phyloP scores from a whole-genome alignment of 2,329 filamentous ascomycete species.

The Diplodia mutila region DNA sequence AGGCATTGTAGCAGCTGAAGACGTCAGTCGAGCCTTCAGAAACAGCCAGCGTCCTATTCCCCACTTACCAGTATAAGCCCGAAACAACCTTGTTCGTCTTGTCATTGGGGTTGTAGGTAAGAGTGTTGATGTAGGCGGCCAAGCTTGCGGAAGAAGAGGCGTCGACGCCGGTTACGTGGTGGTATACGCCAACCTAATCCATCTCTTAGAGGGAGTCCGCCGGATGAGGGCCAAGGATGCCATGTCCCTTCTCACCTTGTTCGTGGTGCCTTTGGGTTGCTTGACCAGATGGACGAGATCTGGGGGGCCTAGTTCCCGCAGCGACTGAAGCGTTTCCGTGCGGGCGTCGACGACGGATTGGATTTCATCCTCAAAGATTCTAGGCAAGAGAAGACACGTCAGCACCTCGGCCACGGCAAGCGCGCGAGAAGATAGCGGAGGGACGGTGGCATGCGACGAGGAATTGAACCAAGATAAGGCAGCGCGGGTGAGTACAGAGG shows the following conservation, averaged over 20 bases:
- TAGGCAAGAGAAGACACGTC: conserved; percentile 44
- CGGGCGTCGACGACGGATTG: conserved; percentile 91
- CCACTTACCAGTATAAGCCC: conserved; percentile 82
- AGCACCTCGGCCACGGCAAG: conserved; percentile 6
- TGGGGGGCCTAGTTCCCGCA: conserved; percentile 92
- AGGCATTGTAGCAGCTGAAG: conserved; percentile 91
- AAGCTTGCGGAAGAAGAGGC: conserved; percentile 96
- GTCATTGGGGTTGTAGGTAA: conserved; percentile 86
- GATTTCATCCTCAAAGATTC: conserved; percentile 90
- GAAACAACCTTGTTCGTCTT: conserved; percentile 89
- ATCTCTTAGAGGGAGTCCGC: neutral
- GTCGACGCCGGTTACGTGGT: conserved; percentile 96
- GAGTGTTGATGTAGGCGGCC: conserved; percentile 96
- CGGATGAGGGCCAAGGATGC: neutral
- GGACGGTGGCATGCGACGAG: neutral
- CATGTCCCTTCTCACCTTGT: conserved; percentile 53
- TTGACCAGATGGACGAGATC: conserved; percentile 96
- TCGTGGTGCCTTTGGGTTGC: conserved; percentile 62
- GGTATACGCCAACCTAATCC: conserved; percentile 82
- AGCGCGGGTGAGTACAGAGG: neutral
- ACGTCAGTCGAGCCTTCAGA: conserved; percentile 35
- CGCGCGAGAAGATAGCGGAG: neutral
- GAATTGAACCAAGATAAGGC: neutral
- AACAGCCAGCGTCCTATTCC: neutral
- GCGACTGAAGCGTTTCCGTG: conserved; percentile 80